phyloP scores from a whole-genome alignment of 176 grass and related monocot genomes.

The Carex kokanica region DNA sequence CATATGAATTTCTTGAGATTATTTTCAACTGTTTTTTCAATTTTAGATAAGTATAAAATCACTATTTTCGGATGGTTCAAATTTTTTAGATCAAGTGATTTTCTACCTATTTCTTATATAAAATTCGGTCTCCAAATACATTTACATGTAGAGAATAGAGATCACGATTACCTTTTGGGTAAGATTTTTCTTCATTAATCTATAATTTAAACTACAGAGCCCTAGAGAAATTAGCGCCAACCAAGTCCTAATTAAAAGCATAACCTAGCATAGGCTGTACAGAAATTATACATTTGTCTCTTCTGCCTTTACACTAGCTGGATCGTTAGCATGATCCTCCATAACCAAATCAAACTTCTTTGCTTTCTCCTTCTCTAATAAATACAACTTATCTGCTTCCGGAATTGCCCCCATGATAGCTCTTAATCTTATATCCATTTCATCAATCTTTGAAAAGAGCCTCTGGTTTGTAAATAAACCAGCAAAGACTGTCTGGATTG shows the following conservation, averaged over 20 bases:
- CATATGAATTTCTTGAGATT: too few relatives aligned
- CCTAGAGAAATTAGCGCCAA: background rate
- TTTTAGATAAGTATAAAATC: too few relatives aligned
- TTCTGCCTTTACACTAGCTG: background rate
- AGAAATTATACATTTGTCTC: background rate
- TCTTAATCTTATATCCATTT: conserved; percentile 38
- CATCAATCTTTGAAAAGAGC: conserved; percentile 41
- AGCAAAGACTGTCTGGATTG: conserved; percentile 38
- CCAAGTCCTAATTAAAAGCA: background rate
- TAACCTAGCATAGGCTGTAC: background rate
- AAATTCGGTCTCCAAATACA: too few relatives aligned
- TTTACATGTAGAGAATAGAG: too few relatives aligned
- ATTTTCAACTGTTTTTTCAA: too few relatives aligned
- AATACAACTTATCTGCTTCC: conserved; percentile 41
- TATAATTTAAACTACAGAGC: background rate
- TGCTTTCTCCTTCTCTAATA: conserved; percentile 29
- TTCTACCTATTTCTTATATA: too few relatives aligned
- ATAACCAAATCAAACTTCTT: conserved; percentile 31
- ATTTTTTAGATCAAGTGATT: too few relatives aligned
- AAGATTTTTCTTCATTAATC: background rate
- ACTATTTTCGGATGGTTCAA: too few relatives aligned
- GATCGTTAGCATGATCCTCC: background rate
- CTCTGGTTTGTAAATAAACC: conserved; percentile 63
- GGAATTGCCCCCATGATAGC: conserved; percentile 53
- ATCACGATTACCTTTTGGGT: too few relatives aligned